Conservation (phyloP, 2,329 filamentous ascomycete genomes). For the Colletotrichum lindemuthianum region DNA sequence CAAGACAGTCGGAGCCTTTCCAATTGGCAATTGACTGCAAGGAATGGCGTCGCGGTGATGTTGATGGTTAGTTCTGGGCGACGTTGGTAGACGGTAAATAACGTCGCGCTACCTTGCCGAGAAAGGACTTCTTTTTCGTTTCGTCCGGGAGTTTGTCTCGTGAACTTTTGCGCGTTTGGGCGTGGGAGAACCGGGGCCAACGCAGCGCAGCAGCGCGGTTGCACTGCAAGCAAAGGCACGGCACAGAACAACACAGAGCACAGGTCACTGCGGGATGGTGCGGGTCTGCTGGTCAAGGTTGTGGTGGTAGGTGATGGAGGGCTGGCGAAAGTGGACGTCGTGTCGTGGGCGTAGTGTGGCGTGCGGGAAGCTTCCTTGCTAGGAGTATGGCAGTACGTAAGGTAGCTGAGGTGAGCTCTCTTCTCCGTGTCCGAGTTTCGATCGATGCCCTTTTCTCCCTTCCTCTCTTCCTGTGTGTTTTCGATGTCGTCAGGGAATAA, state of each 20-base stretch:
- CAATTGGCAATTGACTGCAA: slow-evolving; percentile 4
- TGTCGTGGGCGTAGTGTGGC: too few species aligned
- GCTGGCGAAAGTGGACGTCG: slow-evolving; percentile 6
- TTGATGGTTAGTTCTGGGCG: slow-evolving; percentile 1
- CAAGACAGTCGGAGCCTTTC: slow-evolving; percentile 6
- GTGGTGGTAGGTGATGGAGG: not conserved
- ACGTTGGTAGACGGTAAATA: not conserved
- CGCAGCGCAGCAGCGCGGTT: too few species aligned
- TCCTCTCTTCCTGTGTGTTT: not conserved
- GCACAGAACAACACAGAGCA: too few species aligned
- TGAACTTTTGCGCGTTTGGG: slow-evolving; percentile 18
- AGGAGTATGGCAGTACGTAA: not conserved
- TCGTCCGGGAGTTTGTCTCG: slow-evolving; percentile 24
- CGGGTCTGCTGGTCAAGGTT: not conserved
- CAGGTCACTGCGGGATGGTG: not conserved
- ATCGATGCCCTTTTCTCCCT: not conserved
- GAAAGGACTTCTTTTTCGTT: slow-evolving; percentile 10
- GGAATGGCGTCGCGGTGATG: not conserved
- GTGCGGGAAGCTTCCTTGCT: slow-evolving; percentile 5
- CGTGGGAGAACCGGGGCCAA: not conserved
- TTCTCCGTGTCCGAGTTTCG: not conserved
- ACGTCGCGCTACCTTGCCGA: not conserved
- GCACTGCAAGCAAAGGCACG: too few species aligned
- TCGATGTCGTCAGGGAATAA: not conserved
- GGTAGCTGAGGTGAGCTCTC: slow-evolving; percentile 12